Evolutionary conservation across 495 filamentous ascomycete species (phyloP), one percentile per base, ranked within the genome.

Genomic region (Aspergillus biplanus): DNA sequence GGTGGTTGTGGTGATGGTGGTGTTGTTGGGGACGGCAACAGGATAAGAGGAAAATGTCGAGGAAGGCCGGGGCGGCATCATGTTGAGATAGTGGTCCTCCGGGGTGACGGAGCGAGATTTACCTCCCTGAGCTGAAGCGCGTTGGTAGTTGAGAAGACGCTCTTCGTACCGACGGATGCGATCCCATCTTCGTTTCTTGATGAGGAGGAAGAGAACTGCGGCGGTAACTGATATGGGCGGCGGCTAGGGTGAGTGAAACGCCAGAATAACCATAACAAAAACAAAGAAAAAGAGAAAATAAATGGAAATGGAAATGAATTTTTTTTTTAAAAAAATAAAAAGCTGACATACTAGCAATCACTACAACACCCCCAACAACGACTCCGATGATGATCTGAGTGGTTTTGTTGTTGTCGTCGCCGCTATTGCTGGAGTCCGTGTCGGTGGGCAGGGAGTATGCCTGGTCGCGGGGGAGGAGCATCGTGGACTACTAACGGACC

Each of bases 371-470:
- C 9, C 73, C 71, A 2, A 76, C 52, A 0, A 76, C 71, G 6
- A 70, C 69, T 0, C 73, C 73, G 54, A 76, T 71, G 52, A 72
- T 71, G 21, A 73, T 69, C 42, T 65, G 64, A 13, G 64, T 56
- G 7, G 61, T 63, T 37, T 63, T 63, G 21, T 37, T 15, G 52
- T 33, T 52, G 18, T 52, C 15, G 5, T 49, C 11, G 39, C 47
- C 2, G 15, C 5, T 5, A 27, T 50, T 44, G 7, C 37, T 50
- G 55, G n/a, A 18, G 37, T 5, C 27, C 13, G 12, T 21, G 32
- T 54, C 46, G 44, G 32, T 32, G 8, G 56, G 42, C 8, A 32
- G 56, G 7, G 31, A 33, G 31, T 49, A 48, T 47, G 13, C 55
- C 52, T 37, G 46, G 16, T 18, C 16, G 16, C 16, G 8, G 47